phyloP scores from a whole-genome alignment of 441 rosid species.

The Jatropha podagrica region DNA sequence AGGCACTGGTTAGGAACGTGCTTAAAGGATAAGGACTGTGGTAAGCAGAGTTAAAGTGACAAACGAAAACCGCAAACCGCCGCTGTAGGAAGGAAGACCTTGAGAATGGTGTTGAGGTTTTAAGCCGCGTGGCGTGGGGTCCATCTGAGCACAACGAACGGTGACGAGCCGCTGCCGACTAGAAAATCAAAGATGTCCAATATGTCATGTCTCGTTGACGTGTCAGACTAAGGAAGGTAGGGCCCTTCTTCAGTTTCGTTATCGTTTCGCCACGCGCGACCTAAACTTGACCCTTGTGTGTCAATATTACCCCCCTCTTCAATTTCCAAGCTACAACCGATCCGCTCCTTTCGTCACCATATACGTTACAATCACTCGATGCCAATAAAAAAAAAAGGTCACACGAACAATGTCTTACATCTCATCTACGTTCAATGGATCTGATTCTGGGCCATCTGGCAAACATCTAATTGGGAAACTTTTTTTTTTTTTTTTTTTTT shows the following conservation, averaged over 20 bases:
- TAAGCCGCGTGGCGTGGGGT: neutral
- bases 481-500: no score
- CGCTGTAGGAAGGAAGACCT: neutral
- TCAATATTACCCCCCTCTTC: no score
- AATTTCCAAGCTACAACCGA: neutral
- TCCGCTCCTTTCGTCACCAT: neutral
- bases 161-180: conserved; percentile 68
- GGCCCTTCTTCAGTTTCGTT: neutral
- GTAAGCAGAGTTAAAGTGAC: neutral
- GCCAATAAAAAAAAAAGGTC: no score
- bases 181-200: neutral
- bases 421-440: conserved; percentile 2
- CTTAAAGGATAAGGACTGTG: neutral
- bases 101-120: neutral
- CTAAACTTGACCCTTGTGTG: neutral
- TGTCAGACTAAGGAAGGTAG: neutral
- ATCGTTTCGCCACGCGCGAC: conserved; percentile 34
- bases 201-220: conserved; percentile 15
- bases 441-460: neutral
- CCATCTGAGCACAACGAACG: conserved; percentile 33
- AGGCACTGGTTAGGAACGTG: neutral
- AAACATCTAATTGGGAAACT: neutral
- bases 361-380: neutral
- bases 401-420: neutral
- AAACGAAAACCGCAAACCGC: conserved; percentile 16